Conservation (phyloP, 2,329 filamentous ascomycete species). For the Colletotrichum sp. region DNA sequence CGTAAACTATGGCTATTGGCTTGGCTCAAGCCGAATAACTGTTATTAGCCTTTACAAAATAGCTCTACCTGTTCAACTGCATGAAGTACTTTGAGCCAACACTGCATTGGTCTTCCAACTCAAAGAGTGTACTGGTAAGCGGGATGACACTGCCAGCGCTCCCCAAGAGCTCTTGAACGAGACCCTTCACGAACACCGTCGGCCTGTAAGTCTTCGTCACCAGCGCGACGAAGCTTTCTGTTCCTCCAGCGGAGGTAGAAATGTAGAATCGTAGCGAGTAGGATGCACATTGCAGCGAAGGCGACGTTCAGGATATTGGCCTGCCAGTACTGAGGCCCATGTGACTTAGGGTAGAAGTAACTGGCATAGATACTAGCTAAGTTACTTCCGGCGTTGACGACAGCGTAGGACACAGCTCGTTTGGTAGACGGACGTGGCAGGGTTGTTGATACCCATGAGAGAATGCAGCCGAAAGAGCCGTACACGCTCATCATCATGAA, state of each 20-base stretch:
- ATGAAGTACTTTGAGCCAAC: background rate
- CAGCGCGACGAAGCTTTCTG: background rate
- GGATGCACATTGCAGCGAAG: background rate
- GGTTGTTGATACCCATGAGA: constrained; percentile 79
- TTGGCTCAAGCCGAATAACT: background rate
- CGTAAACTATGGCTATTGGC: background rate
- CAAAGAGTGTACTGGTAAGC: background rate
- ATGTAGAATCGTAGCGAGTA: background rate
- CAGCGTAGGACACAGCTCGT: constrained; percentile 63
- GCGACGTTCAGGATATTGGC: background rate
- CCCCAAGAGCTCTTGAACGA: background rate
- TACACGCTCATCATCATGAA: background rate
- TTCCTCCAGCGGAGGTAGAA: background rate
- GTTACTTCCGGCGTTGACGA: constrained; percentile 61
- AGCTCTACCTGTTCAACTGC: background rate
- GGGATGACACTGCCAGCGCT: background rate
- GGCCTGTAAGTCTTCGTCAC: background rate
- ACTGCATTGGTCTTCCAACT: background rate
- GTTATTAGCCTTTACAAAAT: background rate
- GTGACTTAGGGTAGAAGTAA: constrained; percentile 60
- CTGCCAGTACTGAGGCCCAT: constrained; percentile 65
- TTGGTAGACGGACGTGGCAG: constrained; percentile 77
- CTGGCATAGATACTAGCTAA: constrained; percentile 60
- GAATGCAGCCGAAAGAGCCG: constrained; percentile 15
- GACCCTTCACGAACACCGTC: background rate